phyloP scores from a whole-genome alignment of 768 basidiomycete species.

The Lentinula aciculospora region DNA sequence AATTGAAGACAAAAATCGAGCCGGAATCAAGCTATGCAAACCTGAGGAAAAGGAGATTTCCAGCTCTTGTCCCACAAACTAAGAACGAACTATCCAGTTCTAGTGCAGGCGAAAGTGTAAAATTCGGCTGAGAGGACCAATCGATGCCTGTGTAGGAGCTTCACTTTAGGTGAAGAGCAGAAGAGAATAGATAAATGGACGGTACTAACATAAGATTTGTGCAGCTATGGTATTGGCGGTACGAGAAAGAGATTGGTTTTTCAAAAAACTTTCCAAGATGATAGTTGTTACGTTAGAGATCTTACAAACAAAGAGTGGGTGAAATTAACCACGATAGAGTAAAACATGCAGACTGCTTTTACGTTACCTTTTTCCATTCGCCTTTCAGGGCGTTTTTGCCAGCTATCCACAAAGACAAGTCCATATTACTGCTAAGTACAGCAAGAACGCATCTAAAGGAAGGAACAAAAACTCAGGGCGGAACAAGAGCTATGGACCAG shows the following conservation, averaged over 20 bases:
- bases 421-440: conserved; percentile 69
- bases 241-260: conserved; percentile 6
- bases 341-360: too few relatives aligned
- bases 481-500: neutral
- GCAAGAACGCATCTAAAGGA: conserved; percentile 58
- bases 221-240: conserved; percentile 35
- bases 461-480: neutral
- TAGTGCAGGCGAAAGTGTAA: conserved; percentile 44
- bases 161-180: neutral
- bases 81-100: conserved; percentile 57
- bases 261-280: conserved; percentile 29
- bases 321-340: too few relatives aligned
- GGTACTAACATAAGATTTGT: conserved; percentile 49
- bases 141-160: conserved; percentile 60
- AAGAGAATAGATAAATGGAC: too few relatives aligned
- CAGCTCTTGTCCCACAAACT: conserved; percentile 64
- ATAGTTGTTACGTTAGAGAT: conserved; percentile 50
- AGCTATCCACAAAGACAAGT: conserved; percentile 64
- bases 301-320: conserved; percentile 23
- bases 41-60: conserved; percentile 57
- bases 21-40: conserved; percentile 15
- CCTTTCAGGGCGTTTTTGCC: conserved; percentile 65
- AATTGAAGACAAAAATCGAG: neutral
- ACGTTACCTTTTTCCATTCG: conserved; percentile 59
- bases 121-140: conserved; percentile 64